Conservation (phyloP, 1,284 basidiomycete genomes). For the Apiotrichum brassicae region DNA sequence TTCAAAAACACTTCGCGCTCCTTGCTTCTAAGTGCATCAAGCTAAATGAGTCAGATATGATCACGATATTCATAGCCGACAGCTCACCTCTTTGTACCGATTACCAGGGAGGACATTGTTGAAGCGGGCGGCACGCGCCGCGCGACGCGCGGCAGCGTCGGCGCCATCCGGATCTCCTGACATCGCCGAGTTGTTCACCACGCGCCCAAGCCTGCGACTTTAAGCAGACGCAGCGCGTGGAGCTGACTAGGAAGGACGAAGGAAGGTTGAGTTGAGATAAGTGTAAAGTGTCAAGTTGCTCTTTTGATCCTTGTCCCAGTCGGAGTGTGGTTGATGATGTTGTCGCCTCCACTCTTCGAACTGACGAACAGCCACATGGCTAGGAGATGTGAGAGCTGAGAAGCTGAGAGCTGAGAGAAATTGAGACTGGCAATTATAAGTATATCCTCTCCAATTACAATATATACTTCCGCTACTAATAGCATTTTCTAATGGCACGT, state of each 20-base stretch:
- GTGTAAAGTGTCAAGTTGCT: too few relatives aligned
- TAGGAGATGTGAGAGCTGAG: too few relatives aligned
- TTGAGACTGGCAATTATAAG: too few relatives aligned
- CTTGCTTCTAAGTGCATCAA: conserved; percentile 56
- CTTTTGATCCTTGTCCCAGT: too few relatives aligned
- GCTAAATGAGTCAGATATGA: conserved; percentile 31
- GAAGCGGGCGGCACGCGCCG: conserved; percentile 42
- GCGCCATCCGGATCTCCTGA: conserved; percentile 31
- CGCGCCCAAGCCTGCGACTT: conserved; percentile 6
- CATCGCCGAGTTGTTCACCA: neutral
- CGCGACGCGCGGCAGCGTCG: conserved; percentile 28
- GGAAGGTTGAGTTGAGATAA: too few relatives aligned
- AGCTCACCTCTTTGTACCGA: conserved; percentile 42
- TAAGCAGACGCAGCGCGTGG: conserved; percentile 10
- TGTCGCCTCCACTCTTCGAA: too few relatives aligned
- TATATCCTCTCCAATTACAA: too few relatives aligned
- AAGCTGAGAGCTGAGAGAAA: too few relatives aligned
- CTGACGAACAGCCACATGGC: too few relatives aligned
- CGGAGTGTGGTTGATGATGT: too few relatives aligned
- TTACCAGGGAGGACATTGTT: conserved; percentile 42
- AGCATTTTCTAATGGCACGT: too few relatives aligned
- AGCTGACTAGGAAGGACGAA: neutral
- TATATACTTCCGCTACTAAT: too few relatives aligned
- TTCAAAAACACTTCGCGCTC: conserved; percentile 73
- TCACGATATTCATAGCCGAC: neutral